Base-by-base conservation (phyloP, 148 eudicot species). In the Persicaria tinctoria region DNA sequence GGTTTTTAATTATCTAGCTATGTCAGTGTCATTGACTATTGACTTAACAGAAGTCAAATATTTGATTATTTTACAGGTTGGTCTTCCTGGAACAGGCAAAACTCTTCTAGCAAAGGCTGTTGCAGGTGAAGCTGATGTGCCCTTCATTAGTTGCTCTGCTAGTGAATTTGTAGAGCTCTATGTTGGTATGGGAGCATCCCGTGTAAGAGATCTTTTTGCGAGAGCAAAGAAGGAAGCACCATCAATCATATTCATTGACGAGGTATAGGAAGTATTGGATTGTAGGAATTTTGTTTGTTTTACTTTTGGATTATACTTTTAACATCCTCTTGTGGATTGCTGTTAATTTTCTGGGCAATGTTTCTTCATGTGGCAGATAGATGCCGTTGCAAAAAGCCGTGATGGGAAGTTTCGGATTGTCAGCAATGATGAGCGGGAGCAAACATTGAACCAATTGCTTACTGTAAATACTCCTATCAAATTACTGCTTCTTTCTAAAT, bases 81-180 rank as follows among this genome's bases (percentile, higher is more conserved):
- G 97, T 80, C 98, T 90, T 78, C 98, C 98, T 76, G 98, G 98
- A 82, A 94, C 98, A 68, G 98, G 98, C 78, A 94, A 94, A 83
- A 91, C 98, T 76, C 93, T 94, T 73, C 78, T 94, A 71, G 98
- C 98, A 76, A 94, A 94, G 89, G 98, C 98, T 72, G 98, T 94
- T 75, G 98, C 98, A 64, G 98, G 98, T 75, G 98, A 94, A 86
- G 98, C 98, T 78, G 96, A 91, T 11, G 97, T 94, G 48, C 98
- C 98, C 63, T 94, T 94, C 80, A 90, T 94, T 73, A 94, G 96
- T 78, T 91, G 97, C 80, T 94, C 98, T 74, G 96, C 96, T n/a
- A 94, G 98, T 84, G 98, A 94, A 78, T 94, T 94, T 82, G 98
- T 94, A 68, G 97, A 94, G 79, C 86, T 94, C 70, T 94, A 91